Evolutionary conservation across 2,329 filamentous ascomycete species (phyloP), one percentile per base, ranked within the genome.

Genomic region (Ceratocystis papillata): DNA sequence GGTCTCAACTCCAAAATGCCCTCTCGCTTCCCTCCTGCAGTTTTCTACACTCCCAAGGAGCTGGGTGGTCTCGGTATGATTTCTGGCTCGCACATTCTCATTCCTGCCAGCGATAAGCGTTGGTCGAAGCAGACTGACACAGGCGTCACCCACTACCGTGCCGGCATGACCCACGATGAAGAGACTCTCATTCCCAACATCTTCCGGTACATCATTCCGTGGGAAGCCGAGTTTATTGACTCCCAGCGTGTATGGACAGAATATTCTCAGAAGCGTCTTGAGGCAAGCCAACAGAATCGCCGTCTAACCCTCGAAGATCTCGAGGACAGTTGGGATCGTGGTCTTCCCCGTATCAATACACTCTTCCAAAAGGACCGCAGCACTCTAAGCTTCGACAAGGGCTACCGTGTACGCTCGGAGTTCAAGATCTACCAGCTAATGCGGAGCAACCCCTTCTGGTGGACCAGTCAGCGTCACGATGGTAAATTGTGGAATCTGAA

Each of bases 401-500:
- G 94, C 65, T 99, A 97, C 86, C 87, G 94, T 71, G 87, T 92
- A 15, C 84, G 94, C 65, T 90, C 93, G 10, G 94, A 99, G 75
- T 99, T 99, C 80, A 99, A 99, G 80, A 87, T 94, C 37, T 99
- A 97, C 74, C 93, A 97, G 75, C 81, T 97, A 68, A 97, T 99
- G 93, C 96, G 96, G 84, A 95, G 88, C 77, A 96, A 97, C 74
- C 94, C 94, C 0, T 97, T 97, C 81, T 96, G 92, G 91, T 99
- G 94, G 94, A 99, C 94, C 3, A 96, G 89, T 72, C 93, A 97
- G 76, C 83, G 94, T 48, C 95, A 99, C 72, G 94, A 99, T 72
- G 94, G 94, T 73, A 97, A 97, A 73, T 77, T 99, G 3, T 99
- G 94, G 94, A 96, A 96, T 70, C 76, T 99, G 65, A 97, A 97